Evolutionary conservation across 768 basidiomycete species (phyloP).

Genomic region (Suillus alpinus): DNA sequence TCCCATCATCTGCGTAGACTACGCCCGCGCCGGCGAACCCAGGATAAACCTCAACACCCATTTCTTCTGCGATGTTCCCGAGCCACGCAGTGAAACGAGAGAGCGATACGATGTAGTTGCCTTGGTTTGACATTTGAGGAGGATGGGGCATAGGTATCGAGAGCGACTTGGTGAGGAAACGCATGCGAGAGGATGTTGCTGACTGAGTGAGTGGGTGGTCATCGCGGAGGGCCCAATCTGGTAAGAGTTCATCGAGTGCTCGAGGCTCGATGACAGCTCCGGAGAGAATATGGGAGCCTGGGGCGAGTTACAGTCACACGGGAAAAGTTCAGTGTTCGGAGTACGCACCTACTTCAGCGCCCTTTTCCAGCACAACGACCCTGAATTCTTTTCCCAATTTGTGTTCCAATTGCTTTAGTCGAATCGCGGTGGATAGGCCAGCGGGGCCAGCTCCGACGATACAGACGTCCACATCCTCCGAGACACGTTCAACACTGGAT

Average conservation of each 20-base stretch:
- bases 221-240: conserved; percentile 67
- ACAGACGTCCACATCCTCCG: conserved; percentile 93
- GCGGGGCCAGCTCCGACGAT: conserved; percentile 97
- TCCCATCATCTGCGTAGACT: conserved; percentile 57
- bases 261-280: conserved; percentile 94
- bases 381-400: conserved; percentile 78
- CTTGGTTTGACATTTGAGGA: conserved; percentile 93
- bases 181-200: conserved; percentile 80
- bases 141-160: conserved; percentile 90
- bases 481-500: conserved; percentile 68
- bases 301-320: not conserved
- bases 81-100: conserved; percentile 91
- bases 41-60: conserved; percentile 94
- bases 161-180: conserved; percentile 67
- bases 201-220: conserved; percentile 81
- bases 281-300: conserved; percentile 92
- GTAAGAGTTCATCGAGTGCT: conserved; percentile 87
- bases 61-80: conserved; percentile 75
- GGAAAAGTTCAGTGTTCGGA: not conserved
- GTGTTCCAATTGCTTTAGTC: conserved; percentile 87
- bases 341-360: conserved; percentile 80
- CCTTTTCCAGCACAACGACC: conserved; percentile 95
- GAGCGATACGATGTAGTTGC: conserved; percentile 91
- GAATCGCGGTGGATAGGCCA: conserved; percentile 92
- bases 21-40: conserved; percentile 92